Evolutionary conservation across 257 asterid genomes (phyloP), one percentile per base, ranked within the genome.

Genomic region (Jaltomata sinuosa): DNA sequence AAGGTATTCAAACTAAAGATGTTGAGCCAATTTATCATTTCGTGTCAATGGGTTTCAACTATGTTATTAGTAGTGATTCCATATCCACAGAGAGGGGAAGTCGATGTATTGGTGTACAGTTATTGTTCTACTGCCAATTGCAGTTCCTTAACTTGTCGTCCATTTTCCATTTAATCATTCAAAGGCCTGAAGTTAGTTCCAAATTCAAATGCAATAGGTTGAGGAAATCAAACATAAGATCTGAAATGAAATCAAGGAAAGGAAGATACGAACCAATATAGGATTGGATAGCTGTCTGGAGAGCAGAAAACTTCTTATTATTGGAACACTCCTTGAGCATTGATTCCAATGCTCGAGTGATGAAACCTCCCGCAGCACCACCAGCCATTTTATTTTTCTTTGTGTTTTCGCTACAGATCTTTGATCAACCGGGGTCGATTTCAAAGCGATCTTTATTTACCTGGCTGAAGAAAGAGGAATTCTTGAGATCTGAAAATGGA

Each of bases 281-380:
- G 76, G 88, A 85, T 90, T 89, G 95, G 87, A 94, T 88, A 79
- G 98, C 94, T 36, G 93, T 69, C 85, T 93, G 98, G 15, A 96
- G 91, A 79, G 92, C 86, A 57, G 87, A 52, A 87, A 86, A 93
- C 87, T 93, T 94, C 90, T 87, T 94, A 84, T 87, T 94, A 84
- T 85, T 88, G 79, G 97, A 88, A 87, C 96, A 92, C 90, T 96
- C 99, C 85, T 94, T 96, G 89, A 94, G 96, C 97, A 96, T 94
- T 77, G 97, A 91, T 87, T 96, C 98, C 81, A 94, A 94, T 79
- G 99, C 99, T 87, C 99, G 92, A 64, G 97, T 90, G 69, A 96
- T 91, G 83, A 96, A 96, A 52, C 99, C 98, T 50, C 99, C 99
- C 11, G 99, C 99, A 86, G 99, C 99, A 32, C 94, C 97, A 57